These are phyloP conservation scores for Terana coerulea DNA, from an alignment of 768 basidiomycete genomes.

Conservation along the genomic window DNA sequence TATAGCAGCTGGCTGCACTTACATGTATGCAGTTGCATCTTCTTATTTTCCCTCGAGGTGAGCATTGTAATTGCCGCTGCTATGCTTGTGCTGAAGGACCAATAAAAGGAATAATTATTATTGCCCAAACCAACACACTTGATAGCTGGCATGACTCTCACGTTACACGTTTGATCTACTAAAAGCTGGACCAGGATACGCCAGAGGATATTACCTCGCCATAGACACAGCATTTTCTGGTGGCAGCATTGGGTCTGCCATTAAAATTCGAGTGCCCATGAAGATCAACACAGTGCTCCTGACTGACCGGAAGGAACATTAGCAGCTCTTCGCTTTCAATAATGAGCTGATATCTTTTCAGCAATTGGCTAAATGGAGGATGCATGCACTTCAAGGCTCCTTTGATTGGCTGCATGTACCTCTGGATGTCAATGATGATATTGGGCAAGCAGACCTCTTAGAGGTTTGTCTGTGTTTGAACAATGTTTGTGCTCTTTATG, in stretches of 20 bases:
- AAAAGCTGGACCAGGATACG: conserved; percentile 28
- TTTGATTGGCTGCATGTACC: conserved; percentile 44
- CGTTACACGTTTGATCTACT: conserved; percentile 37
- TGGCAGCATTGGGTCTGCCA: conserved; percentile 29
- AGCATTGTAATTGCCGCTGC: no score
- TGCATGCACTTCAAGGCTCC: conserved; percentile 39
- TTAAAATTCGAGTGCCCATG: conserved; percentile 35
- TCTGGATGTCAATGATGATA: conserved; percentile 29
- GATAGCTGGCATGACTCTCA: conserved; percentile 48
- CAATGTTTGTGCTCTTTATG: conserved; percentile 32
- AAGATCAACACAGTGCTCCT: conserved; percentile 28
- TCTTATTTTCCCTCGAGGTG: conserved; percentile 29
- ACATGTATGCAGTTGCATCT: conserved; percentile 37
- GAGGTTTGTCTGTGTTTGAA: conserved; percentile 32
- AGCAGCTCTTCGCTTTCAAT: conserved; percentile 27
- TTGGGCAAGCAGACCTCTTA: conserved; percentile 28
- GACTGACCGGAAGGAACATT: conserved; percentile 15
- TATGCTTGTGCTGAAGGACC: no score
- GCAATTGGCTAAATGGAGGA: conserved; percentile 54
- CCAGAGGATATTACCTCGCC: conserved; percentile 39
- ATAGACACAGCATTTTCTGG: conserved; percentile 45
- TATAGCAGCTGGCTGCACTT: conserved; percentile 42
- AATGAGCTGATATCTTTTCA: conserved; percentile 39
- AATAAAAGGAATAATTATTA: conserved; percentile 39
- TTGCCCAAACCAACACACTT: conserved; percentile 33